Conservation (phyloP, 305 asterid genomes). For the Vinca major region DNA sequence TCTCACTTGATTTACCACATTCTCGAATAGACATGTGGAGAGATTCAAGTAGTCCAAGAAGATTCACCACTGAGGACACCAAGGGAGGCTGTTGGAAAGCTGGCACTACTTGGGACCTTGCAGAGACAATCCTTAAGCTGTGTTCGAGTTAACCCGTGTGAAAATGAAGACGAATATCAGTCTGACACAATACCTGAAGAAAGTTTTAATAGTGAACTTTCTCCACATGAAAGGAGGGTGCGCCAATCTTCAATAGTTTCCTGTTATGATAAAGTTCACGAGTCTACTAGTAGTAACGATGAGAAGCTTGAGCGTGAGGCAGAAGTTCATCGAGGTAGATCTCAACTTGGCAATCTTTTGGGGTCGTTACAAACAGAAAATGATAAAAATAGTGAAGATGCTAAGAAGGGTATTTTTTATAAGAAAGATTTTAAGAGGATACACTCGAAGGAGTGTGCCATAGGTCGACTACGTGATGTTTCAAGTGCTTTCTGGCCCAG, state of each 20-base stretch:
- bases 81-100: slow-evolving; percentile 69
- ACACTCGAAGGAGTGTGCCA: slow-evolving; percentile 32
- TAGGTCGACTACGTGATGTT: slow-evolving; percentile 46
- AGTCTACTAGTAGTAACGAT: slow-evolving; percentile 63
- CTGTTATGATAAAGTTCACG: slow-evolving; percentile 37
- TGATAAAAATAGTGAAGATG: slow-evolving; percentile 30
- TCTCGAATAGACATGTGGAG: slow-evolving; percentile 64
- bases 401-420: slow-evolving; percentile 25
- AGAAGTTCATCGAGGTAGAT: slow-evolving; percentile 26
- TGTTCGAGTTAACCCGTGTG: slow-evolving; percentile 22
- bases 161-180: slow-evolving; percentile 29
- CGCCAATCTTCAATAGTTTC: slow-evolving; percentile 63
- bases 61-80: slow-evolving; percentile 82
- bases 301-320: slow-evolving; percentile 41
- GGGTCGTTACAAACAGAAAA: slow-evolving; percentile 26
- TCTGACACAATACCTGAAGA: slow-evolving; percentile 58
- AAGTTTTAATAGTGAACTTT: slow-evolving; percentile 80
- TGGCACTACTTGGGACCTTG: slow-evolving; percentile 46
- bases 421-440: slow-evolving; percentile 23
- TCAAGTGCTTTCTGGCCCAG: slow-evolving; percentile 83
- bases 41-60: slow-evolving; percentile 73
- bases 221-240: slow-evolving; percentile 65
- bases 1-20: slow-evolving; percentile 3
- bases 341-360: slow-evolving; percentile 29
- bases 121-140: slow-evolving; percentile 23